Percentiles rank a stretch among this genome's conserved stretches.
Evolutionary conservation across 31 red algal genomes (phyloP).

Genomic region (Porphyra umbilicalis): DNA sequence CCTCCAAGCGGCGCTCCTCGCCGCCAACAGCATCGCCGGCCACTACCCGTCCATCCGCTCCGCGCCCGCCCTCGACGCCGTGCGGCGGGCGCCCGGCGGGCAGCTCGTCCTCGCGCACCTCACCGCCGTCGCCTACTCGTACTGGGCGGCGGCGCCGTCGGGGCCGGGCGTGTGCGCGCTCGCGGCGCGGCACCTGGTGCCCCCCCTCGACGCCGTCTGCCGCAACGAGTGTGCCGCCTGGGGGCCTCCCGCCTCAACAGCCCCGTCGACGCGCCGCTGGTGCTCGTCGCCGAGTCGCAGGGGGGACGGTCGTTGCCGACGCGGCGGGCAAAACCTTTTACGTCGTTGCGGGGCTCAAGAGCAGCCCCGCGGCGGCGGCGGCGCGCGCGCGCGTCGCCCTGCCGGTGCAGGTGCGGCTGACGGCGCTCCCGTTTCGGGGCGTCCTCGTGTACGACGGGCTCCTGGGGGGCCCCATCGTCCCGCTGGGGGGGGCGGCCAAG

Average conservation of each 20-base stretch:
- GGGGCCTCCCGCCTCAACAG: neutral
- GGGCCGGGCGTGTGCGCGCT: neutral
- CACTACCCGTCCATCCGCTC: neutral
- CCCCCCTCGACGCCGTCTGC: neutral
- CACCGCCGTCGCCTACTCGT: neutral
- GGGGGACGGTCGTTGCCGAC: neutral
- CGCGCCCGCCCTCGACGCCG: neutral
- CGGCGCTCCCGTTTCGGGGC: neutral
- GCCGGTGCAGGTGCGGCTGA: neutral
- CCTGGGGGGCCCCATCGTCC: neutral
- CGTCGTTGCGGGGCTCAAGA: neutral
- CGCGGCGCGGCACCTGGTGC: neutral
- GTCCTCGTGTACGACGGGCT: neutral
- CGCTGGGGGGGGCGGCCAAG: neutral
- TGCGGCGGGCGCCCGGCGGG: neutral
- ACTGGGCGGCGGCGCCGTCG: neutral
- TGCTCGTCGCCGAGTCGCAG: neutral
- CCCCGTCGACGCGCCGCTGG: neutral
- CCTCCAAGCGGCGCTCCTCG: neutral
- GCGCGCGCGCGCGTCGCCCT: neutral
- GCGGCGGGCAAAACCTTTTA: neutral
- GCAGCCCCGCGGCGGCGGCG: neutral
- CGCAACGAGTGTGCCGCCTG: neutral
- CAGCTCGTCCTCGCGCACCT: neutral
- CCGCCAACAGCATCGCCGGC: neutral